These are phyloP conservation scores for Malassezia japonica DNA, from an alignment of 1,284 basidiomycete species.

Conservation along the genomic window DNA sequence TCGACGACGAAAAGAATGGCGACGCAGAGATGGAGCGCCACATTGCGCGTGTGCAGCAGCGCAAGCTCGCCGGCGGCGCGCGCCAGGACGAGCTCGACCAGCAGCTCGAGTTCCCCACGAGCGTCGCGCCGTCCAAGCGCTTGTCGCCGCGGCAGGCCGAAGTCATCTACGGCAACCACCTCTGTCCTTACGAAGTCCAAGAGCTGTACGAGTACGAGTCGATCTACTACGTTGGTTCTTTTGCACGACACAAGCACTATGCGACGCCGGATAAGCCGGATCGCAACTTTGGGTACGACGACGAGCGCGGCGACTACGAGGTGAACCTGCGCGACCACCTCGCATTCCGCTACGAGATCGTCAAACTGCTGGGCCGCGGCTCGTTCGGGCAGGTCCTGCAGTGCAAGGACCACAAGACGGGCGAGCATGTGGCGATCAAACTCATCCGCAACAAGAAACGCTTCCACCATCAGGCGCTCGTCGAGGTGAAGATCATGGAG, in stretches of 20 bases:
- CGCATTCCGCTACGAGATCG: slow-evolving; percentile 87
- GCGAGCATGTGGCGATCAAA: slow-evolving; percentile 92
- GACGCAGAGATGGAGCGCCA: slow-evolving; percentile 97
- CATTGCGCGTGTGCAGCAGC: slow-evolving; percentile 76
- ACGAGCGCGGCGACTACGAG: slow-evolving; percentile 93
- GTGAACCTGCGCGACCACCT: slow-evolving; percentile 85
- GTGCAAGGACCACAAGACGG: slow-evolving; percentile 93
- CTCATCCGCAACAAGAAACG: slow-evolving; percentile 99
- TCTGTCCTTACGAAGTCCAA: slow-evolving; percentile 64
- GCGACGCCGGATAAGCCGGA: slow-evolving; percentile 57
- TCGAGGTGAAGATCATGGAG: slow-evolving; percentile 96
- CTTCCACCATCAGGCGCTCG: slow-evolving; percentile 95
- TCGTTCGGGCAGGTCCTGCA: slow-evolving; percentile 96
- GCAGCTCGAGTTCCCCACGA: slow-evolving; percentile 83
- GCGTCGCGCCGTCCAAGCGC: slow-evolving; percentile 62
- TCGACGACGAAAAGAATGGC: slow-evolving; percentile 76
- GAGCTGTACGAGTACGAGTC: slow-evolving; percentile 80
- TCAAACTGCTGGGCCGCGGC: slow-evolving; percentile 86
- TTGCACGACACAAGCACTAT: slow-evolving; percentile 34
- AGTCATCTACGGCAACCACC: slow-evolving; percentile 49
- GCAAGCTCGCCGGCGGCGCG: slow-evolving; percentile 68
- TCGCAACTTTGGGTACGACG: slow-evolving; percentile 94
- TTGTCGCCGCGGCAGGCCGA: slow-evolving; percentile 58
- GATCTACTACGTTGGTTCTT: slow-evolving; percentile 69
- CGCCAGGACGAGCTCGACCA: slow-evolving; percentile 78